A percentile compares a stretch with the other conserved stretches of the same genome.
These are phyloP conservation scores for Curvularia verruculosa DNA, from an alignment of 2,329 filamentous ascomycete genomes.

Conservation along the genomic window DNA sequence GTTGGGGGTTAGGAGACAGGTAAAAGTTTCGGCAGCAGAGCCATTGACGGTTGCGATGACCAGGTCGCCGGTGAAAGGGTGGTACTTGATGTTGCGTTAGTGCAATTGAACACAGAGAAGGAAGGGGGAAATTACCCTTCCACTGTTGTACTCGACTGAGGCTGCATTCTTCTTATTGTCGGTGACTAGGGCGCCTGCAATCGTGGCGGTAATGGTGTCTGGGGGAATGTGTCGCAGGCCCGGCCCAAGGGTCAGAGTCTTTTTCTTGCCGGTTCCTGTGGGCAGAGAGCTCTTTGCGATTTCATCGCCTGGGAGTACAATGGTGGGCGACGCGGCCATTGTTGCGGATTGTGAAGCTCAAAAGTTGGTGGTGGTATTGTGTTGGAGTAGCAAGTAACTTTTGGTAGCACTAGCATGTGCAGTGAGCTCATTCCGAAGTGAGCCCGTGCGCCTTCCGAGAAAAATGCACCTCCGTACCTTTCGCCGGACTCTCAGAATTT, in stretches of 20 bases:
- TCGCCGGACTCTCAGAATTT: slow-evolving; percentile 31
- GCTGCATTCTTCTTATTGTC: slow-evolving; percentile 77
- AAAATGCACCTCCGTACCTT: slow-evolving; percentile 21
- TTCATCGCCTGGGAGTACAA: slow-evolving; percentile 82
- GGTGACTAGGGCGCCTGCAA: slow-evolving; percentile 69
- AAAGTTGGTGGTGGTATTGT: background rate
- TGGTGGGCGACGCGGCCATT: slow-evolving; percentile 63
- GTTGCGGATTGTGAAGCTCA: background rate
- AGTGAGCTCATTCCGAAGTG: slow-evolving; percentile 24
- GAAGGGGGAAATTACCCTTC: slow-evolving; percentile 60
- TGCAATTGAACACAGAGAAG: background rate
- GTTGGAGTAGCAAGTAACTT: background rate
- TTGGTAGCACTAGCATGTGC: slow-evolving; percentile 9
- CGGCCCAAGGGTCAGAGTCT: slow-evolving; percentile 78
- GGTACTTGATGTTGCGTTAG: slow-evolving; percentile 65
- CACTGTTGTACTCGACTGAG: slow-evolving; percentile 74
- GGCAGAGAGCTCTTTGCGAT: slow-evolving; percentile 72
- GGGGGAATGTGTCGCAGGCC: slow-evolving; percentile 83
- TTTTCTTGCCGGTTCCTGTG: slow-evolving; percentile 65
- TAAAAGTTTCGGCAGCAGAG: slow-evolving; percentile 76
- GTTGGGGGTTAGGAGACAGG: slow-evolving; percentile 73
- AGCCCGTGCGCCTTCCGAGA: slow-evolving; percentile 20
- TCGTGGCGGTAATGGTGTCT: slow-evolving; percentile 71
- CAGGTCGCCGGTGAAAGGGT: slow-evolving; percentile 79
- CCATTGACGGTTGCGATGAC: slow-evolving; percentile 86